A percentile compares a stretch with the other conserved stretches of the same genome.
Evolutionary conservation across 139 green algal species (phyloP).

Genomic region (Coccomyxa sp.): DNA sequence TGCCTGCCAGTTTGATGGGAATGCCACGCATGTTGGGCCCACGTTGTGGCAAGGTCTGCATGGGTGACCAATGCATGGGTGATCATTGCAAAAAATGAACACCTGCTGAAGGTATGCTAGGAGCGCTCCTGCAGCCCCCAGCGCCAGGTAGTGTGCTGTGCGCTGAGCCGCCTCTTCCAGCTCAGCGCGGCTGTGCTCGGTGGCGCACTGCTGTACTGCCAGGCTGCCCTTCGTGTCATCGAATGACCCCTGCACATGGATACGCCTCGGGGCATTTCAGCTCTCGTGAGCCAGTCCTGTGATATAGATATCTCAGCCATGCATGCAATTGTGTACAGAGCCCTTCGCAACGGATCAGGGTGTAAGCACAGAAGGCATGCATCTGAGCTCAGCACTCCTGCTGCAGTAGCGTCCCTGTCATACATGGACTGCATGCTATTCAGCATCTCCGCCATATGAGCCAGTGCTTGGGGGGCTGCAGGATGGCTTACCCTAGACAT

Average conservation of each 20-base stretch:
- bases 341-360: not conserved
- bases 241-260: not conserved
- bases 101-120: slow-evolving; percentile 29
- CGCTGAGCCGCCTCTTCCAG: slow-evolving; percentile 11
- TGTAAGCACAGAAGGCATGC: too few relatives aligned
- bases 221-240: slow-evolving; percentile 6
- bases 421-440: too few relatives aligned
- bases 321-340: slow-evolving; percentile 31
- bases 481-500: slow-evolving; percentile 24
- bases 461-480: not conserved
- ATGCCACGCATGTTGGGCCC: too few relatives aligned
- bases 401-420: too few relatives aligned
- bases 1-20: too few relatives aligned
- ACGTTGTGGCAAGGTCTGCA: too few relatives aligned
- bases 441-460: too few relatives aligned
- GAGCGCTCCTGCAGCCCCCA: slow-evolving; percentile 61
- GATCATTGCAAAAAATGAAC: not conserved
- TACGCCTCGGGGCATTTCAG: too few relatives aligned
- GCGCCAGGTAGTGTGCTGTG: slow-evolving; percentile 43
- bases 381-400: too few relatives aligned
- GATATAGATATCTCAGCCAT: slow-evolving; percentile 2
- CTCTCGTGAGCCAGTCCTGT: not conserved
- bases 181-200: not conserved
- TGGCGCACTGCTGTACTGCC: slow-evolving; percentile 13
- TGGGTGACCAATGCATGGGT: too few relatives aligned